Percentiles rank a stretch among this genome's conserved stretches.
phyloP scores from a whole-genome alignment of 2,329 filamentous ascomycete genomes.

The Achaetomium macrosporum region DNA sequence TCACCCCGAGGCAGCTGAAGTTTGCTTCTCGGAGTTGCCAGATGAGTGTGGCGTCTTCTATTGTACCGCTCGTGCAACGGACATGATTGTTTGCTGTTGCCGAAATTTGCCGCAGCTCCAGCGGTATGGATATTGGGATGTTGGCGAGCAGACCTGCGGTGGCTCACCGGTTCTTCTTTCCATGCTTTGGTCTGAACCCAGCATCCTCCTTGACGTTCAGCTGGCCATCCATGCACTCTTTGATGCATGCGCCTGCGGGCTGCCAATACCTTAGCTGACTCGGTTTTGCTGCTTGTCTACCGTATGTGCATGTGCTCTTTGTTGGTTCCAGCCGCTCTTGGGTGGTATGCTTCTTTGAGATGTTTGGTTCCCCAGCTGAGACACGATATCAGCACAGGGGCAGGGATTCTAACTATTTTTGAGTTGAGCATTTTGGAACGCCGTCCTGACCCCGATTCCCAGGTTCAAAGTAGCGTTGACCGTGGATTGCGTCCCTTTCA shows the following conservation, averaged over 20 bases:
- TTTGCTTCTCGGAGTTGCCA: slow-evolving; percentile 1
- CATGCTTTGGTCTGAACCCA: no score
- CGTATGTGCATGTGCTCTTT: no score
- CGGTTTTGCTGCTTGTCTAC: neutral
- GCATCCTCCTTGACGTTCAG: no score
- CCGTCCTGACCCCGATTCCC: neutral
- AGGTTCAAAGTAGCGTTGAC: neutral
- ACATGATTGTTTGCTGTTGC: neutral
- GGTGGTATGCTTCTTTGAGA: slow-evolving; percentile 4
- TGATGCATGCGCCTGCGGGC: neutral
- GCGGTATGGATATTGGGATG: no score
- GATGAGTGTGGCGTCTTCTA: neutral
- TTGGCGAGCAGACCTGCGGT: no score
- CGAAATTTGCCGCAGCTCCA: neutral
- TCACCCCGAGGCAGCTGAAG: neutral
- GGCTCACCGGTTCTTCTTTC: no score
- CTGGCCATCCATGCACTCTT: no score
- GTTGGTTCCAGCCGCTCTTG: no score
- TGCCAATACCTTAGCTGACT: slow-evolving; percentile 10
- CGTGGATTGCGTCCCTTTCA: neutral
- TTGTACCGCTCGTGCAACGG: slow-evolving; percentile 1
- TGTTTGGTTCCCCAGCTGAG: slow-evolving; percentile 3
- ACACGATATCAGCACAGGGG: neutral
- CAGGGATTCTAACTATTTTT: neutral
- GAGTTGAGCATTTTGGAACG: neutral